These are phyloP conservation scores for Pseudocercospora cruenta DNA, from an alignment of 2,329 filamentous ascomycete genomes.

Conservation along the genomic window DNA sequence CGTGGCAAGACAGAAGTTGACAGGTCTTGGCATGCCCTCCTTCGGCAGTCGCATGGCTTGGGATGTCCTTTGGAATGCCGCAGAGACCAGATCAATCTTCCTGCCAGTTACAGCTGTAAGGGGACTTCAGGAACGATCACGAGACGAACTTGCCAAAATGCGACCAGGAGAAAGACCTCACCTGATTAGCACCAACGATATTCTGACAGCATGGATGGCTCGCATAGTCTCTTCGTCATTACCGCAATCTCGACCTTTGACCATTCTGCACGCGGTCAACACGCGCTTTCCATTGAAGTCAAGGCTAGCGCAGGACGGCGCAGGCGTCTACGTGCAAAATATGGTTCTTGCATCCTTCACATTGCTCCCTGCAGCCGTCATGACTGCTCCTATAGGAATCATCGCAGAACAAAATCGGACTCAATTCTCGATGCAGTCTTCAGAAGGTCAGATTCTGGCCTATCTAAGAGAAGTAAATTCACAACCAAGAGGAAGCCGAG, in stretches of 20 bases:
- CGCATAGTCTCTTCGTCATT: slow-evolving; percentile 29
- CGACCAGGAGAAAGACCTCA: background rate
- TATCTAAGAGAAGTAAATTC: background rate
- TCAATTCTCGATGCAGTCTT: background rate
- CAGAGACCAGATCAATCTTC: too few species aligned
- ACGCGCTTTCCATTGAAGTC: slow-evolving; percentile 40
- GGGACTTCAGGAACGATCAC: background rate
- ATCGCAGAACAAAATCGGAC: background rate
- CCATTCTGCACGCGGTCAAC: slow-evolving; percentile 47
- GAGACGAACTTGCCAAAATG: background rate
- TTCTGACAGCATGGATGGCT: slow-evolving; percentile 47
- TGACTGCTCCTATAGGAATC: background rate
- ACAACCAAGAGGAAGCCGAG: background rate
- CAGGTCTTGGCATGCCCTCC: background rate
- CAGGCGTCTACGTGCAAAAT: background rate
- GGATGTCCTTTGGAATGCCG: too few species aligned
- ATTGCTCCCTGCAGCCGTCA: background rate
- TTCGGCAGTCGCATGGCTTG: background rate
- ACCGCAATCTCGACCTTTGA: slow-evolving; percentile 39
- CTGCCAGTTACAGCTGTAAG: background rate
- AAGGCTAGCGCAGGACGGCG: background rate
- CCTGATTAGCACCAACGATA: background rate
- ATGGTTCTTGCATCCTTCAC: background rate
- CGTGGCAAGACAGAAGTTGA: background rate
- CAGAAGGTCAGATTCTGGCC: background rate